These are phyloP conservation scores for Haplosporangium sp. DNA, from an alignment of 371 early-diverging fungal species.

Conservation along the genomic window DNA sequence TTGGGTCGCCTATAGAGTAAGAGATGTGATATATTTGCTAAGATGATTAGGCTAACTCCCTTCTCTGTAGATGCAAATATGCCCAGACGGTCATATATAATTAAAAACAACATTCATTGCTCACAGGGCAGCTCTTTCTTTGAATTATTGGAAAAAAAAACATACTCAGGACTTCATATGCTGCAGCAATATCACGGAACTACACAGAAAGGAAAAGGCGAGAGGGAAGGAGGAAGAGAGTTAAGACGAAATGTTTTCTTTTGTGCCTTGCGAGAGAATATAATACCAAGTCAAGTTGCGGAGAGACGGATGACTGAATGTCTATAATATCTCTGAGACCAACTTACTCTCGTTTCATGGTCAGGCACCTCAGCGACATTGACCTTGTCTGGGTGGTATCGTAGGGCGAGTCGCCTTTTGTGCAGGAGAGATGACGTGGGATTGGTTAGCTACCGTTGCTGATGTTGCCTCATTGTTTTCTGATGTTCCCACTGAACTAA, in stretches of 20 bases:
- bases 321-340: not conserved
- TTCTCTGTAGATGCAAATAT: not conserved
- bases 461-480: too few species aligned
- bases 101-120: not conserved
- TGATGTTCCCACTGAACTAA: too few species aligned
- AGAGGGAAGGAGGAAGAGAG: slow-evolving; percentile 4
- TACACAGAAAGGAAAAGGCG: slow-evolving; percentile 21
- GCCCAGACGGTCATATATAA: not conserved
- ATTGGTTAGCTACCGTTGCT: too few species aligned
- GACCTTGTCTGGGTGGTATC: slow-evolving; percentile 86
- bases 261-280: not conserved
- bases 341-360: slow-evolving; percentile 46
- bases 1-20: slow-evolving; percentile 67
- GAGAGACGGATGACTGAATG: not conserved
- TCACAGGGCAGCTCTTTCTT: not conserved
- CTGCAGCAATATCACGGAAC: slow-evolving; percentile 84
- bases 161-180: slow-evolving; percentile 80
- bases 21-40: not conserved
- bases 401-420: slow-evolving; percentile 71
- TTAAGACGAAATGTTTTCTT: not conserved
- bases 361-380: slow-evolving; percentile 48
- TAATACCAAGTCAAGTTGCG: too few species aligned
- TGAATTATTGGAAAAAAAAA: not conserved
- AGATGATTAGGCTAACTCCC: not conserved
- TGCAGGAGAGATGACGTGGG: not conserved